A percentile compares a stretch with the other conserved stretches of the same genome.
Conservation (phyloP, 441 rosid genomes). For the Eruca vesicaria region DNA sequence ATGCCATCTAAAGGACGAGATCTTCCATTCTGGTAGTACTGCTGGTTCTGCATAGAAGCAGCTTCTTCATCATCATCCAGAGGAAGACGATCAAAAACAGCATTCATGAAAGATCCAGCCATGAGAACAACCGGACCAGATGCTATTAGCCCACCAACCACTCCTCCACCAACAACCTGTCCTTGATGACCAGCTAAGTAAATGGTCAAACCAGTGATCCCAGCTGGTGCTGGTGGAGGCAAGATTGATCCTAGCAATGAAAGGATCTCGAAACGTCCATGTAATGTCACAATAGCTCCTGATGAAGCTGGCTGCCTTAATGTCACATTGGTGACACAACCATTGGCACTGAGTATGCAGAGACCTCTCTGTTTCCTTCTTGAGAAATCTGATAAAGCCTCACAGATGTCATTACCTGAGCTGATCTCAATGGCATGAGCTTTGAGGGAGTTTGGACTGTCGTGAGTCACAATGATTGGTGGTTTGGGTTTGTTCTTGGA, state of each 20-base stretch:
- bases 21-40: slow-evolving; percentile 59
- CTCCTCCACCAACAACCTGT: slow-evolving; percentile 72
- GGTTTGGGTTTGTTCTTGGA: slow-evolving; percentile 82
- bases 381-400: slow-evolving; percentile 51
- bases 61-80: slow-evolving; percentile 59
- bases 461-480: slow-evolving; percentile 63
- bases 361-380: slow-evolving; percentile 62
- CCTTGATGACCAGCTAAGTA: slow-evolving; percentile 75
- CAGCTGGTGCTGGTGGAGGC: slow-evolving; percentile 75
- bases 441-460: slow-evolving; percentile 65
- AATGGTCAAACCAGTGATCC: slow-evolving; percentile 63
- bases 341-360: slow-evolving; percentile 60
- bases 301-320: slow-evolving; percentile 66
- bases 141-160: slow-evolving; percentile 66
- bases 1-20: slow-evolving; percentile 65
- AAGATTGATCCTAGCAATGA: slow-evolving; percentile 68
- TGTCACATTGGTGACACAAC: slow-evolving; percentile 67
- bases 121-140: slow-evolving; percentile 75
- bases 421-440: slow-evolving; percentile 74
- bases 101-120: slow-evolving; percentile 76
- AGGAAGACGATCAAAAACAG: slow-evolving; percentile 67
- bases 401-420: slow-evolving; percentile 61
- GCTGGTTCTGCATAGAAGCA: slow-evolving; percentile 52
- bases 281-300: slow-evolving; percentile 63
- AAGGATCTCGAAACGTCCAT: slow-evolving; percentile 76